Conservation (phyloP, 2,329 filamentous ascomycete species). For the Colletotrichum tamarilloi region DNA sequence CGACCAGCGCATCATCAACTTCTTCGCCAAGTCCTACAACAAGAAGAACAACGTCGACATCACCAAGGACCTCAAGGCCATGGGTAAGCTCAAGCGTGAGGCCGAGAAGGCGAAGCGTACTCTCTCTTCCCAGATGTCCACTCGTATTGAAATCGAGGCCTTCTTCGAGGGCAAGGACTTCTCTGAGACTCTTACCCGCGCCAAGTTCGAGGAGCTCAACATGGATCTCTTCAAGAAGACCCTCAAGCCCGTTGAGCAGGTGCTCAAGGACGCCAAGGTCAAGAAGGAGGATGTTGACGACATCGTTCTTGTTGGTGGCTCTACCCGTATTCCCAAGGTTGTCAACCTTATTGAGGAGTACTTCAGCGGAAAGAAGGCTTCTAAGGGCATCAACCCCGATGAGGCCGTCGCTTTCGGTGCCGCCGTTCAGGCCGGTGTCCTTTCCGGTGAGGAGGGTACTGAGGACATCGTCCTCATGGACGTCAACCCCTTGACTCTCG, state of each 20-base stretch:
- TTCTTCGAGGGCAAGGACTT: conserved; percentile 98
- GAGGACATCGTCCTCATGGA: conserved; percentile 92
- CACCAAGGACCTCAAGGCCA: conserved; percentile 94
- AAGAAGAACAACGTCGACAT: conserved; percentile 96
- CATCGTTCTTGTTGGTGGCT: conserved; percentile 98
- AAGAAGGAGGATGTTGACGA: conserved; percentile 96
- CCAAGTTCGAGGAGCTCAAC: conserved; percentile 99
- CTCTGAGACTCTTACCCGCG: conserved; percentile 96
- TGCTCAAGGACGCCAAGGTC: conserved; percentile 97
- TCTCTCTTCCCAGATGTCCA: conserved; percentile 92
- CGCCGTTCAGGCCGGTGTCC: conserved; percentile 95
- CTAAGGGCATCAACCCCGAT: conserved; percentile 99
- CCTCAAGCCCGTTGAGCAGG: conserved; percentile 97
- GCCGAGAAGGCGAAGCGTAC: conserved; percentile 99
- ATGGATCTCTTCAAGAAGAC: conserved; percentile 99
- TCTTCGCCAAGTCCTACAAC: conserved; percentile 98
- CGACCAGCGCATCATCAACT: conserved; percentile 95
- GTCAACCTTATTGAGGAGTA: conserved; percentile 90
- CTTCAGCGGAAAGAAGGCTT: conserved; percentile 95
- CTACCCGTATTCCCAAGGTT: conserved; percentile 99
- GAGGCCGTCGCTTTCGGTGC: conserved; percentile 99
- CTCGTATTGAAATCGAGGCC: conserved; percentile 94
- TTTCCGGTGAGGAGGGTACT: conserved; percentile 87
- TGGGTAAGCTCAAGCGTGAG: conserved; percentile 99
- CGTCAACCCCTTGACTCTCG: conserved; percentile 94